Conservation (phyloP, 1,139 yeast genomes). For the Trichomonascaceae sp. region DNA sequence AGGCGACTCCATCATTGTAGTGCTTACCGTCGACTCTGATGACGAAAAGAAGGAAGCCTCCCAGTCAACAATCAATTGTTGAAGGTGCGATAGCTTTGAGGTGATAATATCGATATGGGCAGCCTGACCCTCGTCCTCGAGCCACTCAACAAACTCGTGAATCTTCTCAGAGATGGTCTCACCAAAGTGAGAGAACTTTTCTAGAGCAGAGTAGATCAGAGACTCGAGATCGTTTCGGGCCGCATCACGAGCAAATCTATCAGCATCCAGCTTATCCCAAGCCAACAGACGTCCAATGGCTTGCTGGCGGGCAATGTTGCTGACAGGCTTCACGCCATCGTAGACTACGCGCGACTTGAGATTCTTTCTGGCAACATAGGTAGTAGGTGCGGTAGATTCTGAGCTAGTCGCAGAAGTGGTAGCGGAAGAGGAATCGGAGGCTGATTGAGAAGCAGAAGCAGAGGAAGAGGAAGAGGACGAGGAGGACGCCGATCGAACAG, state of each 20-base stretch:
- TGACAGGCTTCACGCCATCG: constrained; percentile 20
- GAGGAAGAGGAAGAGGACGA: background rate
- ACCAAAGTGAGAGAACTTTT: constrained; percentile 7
- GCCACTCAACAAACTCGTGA: constrained; percentile 55
- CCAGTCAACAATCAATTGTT: no score
- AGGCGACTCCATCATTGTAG: no score
- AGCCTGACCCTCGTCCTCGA: constrained; percentile 58
- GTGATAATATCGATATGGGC: constrained; percentile 34
- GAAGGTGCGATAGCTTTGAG: constrained; percentile 22
- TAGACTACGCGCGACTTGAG: background rate
- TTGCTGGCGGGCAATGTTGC: constrained; percentile 18
- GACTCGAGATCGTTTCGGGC: constrained; percentile 25
- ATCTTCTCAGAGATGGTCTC: constrained; percentile 21
- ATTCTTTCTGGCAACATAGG: background rate
- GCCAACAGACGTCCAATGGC: constrained; percentile 17
- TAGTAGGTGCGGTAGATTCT: background rate
- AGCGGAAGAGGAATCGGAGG: background rate
- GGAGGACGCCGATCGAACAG: background rate
- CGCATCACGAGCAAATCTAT: constrained; percentile 20
- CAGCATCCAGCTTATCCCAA: constrained; percentile 19
- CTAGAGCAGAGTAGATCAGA: constrained; percentile 22
- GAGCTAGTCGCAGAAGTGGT: constrained; percentile 2
- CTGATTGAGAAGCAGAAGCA: no score
- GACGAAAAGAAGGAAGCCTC: no score
- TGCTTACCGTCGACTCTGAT: no score